Evolutionary conservation across 352 stramenopile genomes (phyloP), one percentile per base, ranked within the genome.

Genomic region (Pythium apleroticum): DNA sequence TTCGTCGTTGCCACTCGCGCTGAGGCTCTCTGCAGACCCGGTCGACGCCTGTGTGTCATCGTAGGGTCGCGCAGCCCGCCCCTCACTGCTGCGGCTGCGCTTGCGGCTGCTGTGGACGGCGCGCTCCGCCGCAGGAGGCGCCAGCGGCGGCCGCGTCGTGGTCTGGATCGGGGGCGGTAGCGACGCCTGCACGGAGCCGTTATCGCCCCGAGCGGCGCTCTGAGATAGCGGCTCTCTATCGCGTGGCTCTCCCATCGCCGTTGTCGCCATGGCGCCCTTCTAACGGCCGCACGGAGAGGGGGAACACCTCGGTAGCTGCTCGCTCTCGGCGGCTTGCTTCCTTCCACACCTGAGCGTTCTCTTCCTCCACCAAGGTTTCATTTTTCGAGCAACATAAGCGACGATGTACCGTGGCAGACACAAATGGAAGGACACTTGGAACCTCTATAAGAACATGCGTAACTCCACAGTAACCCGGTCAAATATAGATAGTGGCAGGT

Each of bases 21-120:
- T 41, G 22, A 31, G 22, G 52, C 28, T 39, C 22, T 24, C 31
- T 7, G 20, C 20, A 19, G 31, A 50, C 33, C 39, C 39, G 5
- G 39, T n/a, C 14, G 39, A 46, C 17, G 39, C 39, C 39, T 46
- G 39, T 6, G 39, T 3, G 19, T 46, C 39, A 22, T 24, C 39
- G 17, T 24, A 46, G 15, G 22, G 15, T 8, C 39, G 15, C 39
- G 9, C 31, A 14, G n/a, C 22, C 19, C 41, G 57, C 11, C n/a
- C 48, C 31, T 66, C 65, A 48, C 46, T 66, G 46, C 58, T 66
- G 58, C 65, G 65, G 53, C 58, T 67, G 35, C 65, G 65, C 65
- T 71, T 71, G 53, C 65, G 65, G 17, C 65, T 43, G 55, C 53
- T 57, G 55, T 30, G 35, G 24, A 48, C 41, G 35, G 60, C 35